These are phyloP conservation scores for Samsoniella hepiali DNA, from an alignment of 2,329 filamentous ascomycete species.

Conservation along the genomic window DNA sequence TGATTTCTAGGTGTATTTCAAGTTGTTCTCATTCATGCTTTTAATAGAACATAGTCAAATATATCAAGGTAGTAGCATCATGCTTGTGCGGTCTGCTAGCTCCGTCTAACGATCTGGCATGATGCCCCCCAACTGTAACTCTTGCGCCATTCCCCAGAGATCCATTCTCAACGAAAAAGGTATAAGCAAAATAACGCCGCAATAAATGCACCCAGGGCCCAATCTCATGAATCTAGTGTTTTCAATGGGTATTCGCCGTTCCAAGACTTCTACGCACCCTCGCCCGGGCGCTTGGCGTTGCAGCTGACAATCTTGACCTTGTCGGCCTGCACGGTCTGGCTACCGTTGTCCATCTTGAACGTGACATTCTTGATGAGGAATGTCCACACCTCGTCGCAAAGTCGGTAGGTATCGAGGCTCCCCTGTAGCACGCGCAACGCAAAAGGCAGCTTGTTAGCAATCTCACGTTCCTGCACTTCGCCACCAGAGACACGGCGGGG, in stretches of 20 bases:
- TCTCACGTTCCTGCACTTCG: background rate
- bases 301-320: conserved; percentile 99
- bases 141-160: conserved; percentile 3
- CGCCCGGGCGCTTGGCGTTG: conserved; percentile 72
- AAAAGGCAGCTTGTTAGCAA: conserved; percentile 9
- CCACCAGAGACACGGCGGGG: background rate
- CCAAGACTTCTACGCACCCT: conserved; percentile 26
- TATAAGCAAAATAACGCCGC: conserved; percentile 13
- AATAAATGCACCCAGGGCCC: conserved; percentile 11
- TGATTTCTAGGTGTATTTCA: background rate
- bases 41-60: conserved; percentile 13
- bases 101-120: background rate
- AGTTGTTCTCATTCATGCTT: background rate
- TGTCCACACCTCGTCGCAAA: conserved; percentile 99
- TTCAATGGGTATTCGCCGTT: background rate
- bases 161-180: background rate
- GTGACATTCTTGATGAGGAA: conserved; percentile 98
- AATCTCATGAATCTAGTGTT: background rate
- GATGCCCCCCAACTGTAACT: background rate
- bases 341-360: conserved; percentile 91
- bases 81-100: background rate
- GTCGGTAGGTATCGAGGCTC: conserved; percentile 95
- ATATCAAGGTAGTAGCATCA: conserved; percentile 1
- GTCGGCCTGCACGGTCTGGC: conserved; percentile 72
- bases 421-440: conserved; percentile 53